phyloP scores from a whole-genome alignment of 345 rosid species.

The Psidium friedrichsthalianum region DNA sequence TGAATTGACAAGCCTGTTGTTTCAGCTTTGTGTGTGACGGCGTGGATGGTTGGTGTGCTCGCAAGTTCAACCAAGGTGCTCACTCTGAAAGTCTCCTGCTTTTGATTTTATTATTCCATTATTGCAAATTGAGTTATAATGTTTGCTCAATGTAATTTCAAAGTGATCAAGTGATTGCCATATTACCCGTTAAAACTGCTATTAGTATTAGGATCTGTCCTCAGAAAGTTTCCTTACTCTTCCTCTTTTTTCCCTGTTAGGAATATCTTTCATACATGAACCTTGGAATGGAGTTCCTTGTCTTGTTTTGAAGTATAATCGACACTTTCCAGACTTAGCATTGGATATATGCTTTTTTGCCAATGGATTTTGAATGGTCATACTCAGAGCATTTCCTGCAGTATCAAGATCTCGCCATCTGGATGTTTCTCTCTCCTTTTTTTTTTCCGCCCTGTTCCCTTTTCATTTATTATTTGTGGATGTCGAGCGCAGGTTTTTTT shows the following conservation, averaged over 20 bases:
- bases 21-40: slow-evolving; percentile 92
- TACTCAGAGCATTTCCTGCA: neutral
- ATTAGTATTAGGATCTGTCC: neutral
- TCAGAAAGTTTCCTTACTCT: neutral
- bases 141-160: neutral
- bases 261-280: neutral
- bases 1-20: neutral
- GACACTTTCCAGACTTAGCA: neutral
- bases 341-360: neutral
- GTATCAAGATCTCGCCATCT: neutral
- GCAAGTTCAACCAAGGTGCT: slow-evolving; percentile 87
- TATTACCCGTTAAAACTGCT: neutral
- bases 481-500: neutral
- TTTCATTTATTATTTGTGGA: neutral
- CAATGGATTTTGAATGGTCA: neutral
- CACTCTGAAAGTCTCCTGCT: neutral
- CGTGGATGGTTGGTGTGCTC: slow-evolving; percentile 93
- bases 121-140: neutral
- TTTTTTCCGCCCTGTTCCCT: neutral
- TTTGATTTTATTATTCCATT: neutral
- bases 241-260: neutral
- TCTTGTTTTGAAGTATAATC: neutral
- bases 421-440: neutral
- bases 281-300: neutral
- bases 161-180: neutral